Conservation (phyloP, 768 basidiomycete genomes). For the Antrodiella citrinella region DNA sequence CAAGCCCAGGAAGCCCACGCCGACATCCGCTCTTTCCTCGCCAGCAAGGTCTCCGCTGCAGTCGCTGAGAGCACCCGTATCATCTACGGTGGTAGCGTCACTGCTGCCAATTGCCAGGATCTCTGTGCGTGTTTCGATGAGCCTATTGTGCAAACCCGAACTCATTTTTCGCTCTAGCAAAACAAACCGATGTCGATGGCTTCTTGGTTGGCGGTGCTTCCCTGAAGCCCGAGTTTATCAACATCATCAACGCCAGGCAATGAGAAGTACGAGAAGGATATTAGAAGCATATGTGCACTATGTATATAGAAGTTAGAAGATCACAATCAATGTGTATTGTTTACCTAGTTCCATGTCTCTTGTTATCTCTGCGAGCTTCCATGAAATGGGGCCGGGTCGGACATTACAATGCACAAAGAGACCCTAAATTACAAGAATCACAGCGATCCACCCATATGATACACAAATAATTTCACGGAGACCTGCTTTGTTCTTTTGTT, state of each 20-base stretch:
- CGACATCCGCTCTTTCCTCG: slow-evolving; percentile 71
- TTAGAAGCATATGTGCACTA: not conserved
- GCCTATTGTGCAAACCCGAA: too few relatives aligned
- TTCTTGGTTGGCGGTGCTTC: slow-evolving; percentile 98
- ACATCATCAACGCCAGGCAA: slow-evolving; percentile 71
- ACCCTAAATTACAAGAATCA: too few relatives aligned
- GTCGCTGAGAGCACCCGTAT: slow-evolving; percentile 75
- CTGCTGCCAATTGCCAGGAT: slow-evolving; percentile 79
- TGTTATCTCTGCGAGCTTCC: too few relatives aligned
- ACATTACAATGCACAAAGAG: too few relatives aligned
- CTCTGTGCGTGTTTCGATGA: slow-evolving; percentile 50
- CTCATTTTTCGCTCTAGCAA: slow-evolving; percentile 34
- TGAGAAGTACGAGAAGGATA: not conserved
- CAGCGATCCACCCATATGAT: too few relatives aligned
- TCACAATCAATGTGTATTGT: too few relatives aligned
- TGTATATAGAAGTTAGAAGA: not conserved
- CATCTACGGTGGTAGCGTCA: slow-evolving; percentile 96
- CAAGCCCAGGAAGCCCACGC: slow-evolving; percentile 92
- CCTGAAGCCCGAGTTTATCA: slow-evolving; percentile 92
- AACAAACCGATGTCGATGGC: slow-evolving; percentile 82
- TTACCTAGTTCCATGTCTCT: too few relatives aligned
- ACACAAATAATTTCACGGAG: too few relatives aligned
- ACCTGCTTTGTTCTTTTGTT: too few relatives aligned
- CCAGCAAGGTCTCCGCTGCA: slow-evolving; percentile 49
- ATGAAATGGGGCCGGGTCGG: too few relatives aligned